phyloP scores from a whole-genome alignment of 306 rosid genomes.

The Lablab purpureus region DNA sequence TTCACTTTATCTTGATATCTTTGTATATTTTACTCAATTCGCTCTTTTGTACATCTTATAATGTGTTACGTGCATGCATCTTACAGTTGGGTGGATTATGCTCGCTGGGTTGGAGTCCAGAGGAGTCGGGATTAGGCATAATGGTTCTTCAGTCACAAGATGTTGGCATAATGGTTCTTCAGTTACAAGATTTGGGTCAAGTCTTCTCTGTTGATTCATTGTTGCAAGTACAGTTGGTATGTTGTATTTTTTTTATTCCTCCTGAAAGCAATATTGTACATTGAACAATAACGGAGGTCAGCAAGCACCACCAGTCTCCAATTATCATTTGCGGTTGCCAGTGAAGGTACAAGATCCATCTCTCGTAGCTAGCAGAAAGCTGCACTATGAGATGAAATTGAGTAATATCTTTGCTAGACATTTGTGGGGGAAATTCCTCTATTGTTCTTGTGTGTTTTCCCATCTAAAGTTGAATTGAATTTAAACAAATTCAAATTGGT shows the following conservation, averaged over 20 bases:
- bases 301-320: constrained; percentile 28
- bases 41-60: constrained; percentile 3
- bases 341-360: constrained; percentile 11
- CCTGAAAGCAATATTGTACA: constrained; percentile 25
- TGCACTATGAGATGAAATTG: constrained; percentile 41
- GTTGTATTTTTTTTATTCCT: constrained; percentile 38
- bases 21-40: not conserved
- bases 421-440: constrained; percentile 8
- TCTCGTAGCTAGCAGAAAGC: constrained; percentile 36
- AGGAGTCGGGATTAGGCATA: constrained; percentile 55
- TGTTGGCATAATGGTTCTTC: constrained; percentile 25
- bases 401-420: constrained; percentile 42
- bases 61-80: constrained; percentile 11
- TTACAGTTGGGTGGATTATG: constrained; percentile 94
- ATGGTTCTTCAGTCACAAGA: constrained; percentile 24
- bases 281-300: constrained; percentile 35
- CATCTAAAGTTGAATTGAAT: constrained; percentile 21
- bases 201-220: constrained; percentile 46
- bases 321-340: constrained; percentile 7
- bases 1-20: not conserved
- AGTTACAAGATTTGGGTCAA: constrained; percentile 16
- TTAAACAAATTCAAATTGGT: constrained; percentile 10
- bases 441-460: constrained; percentile 41
- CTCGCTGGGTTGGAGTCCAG: constrained; percentile 93
- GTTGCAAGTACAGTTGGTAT: constrained; percentile 26